Evolutionary conservation across 768 basidiomycete species (phyloP), one percentile per base, ranked within the genome.

Genomic region (Russula ochroleuca): DNA sequence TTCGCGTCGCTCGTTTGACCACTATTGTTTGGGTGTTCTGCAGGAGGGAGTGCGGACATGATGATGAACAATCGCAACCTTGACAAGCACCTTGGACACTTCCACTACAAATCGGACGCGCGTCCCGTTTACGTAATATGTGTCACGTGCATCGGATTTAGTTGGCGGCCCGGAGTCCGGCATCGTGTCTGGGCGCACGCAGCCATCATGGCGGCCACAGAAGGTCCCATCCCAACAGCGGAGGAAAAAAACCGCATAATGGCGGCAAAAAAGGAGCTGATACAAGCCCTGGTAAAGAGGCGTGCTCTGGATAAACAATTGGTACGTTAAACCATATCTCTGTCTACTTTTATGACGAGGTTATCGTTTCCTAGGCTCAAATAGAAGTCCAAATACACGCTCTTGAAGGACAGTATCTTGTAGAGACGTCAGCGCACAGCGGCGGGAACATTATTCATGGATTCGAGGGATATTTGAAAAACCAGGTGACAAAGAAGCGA

Each of bases 371-470:
- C 53, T 64, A 93, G 91, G 88, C 89, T 23, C 81, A 86, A 69
- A 78, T 89, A 62, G 92, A 94, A 75, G 78, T 84, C 33, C 84
- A 89, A 69, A 88, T 94, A 68, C 89, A 89, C 75, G 85, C 83
- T 65, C 78, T 90, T 31, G 92, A 94, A 73, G 83, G 83, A 10
- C 75, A 80, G 4, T 94, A 93, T 73, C 78, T 94, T 40, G 83
- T 84, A 8, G 92, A 94, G 57, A 92, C 92, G 0, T 83, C 86
- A 1, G 78, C 79, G 0, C 86, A 88, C 65, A 86, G 84, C 69
- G 90, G 91, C 19, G 92, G 92, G 35, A 93, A 94, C 68, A 92
- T 94, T 58, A 87, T 94, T 41, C 87, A 87, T 69, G 92, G 92
- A 5, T 93, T 93, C 67, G 92, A 93, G 59, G 85, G 86, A 47